A percentile compares a stretch with the other conserved stretches of the same genome.
Evolutionary conservation across 176 grass and related monocot species (phyloP).

Genomic region (Calamus simplicifolius): DNA sequence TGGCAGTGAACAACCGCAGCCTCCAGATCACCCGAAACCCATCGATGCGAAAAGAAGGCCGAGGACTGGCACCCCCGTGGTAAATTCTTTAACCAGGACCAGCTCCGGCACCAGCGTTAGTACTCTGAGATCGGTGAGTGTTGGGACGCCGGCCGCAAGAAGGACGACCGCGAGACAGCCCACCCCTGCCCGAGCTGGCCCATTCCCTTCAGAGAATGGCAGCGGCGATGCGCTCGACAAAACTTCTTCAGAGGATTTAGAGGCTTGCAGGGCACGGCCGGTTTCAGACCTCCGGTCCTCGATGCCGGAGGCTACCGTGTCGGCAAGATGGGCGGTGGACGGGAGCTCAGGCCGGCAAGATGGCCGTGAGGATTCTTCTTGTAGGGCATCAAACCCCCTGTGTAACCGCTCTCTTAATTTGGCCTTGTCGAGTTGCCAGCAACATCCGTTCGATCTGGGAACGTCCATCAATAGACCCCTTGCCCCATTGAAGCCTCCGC

Average conservation of each 20-base stretch:
- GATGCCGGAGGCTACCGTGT: conserved; percentile 35
- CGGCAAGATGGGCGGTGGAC: background rate
- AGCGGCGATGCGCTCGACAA: background rate
- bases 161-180: conserved; percentile 28
- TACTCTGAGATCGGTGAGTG: background rate
- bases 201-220: conserved; percentile 13
- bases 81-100: background rate
- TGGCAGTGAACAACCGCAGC: background rate
- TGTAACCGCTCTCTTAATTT: conserved; percentile 72
- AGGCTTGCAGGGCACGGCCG: conserved; percentile 39
- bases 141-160: conserved; percentile 5
- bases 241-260: conserved; percentile 40
- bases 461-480: conserved; percentile 15
- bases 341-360: background rate
- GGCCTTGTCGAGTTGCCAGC: conserved; percentile 35
- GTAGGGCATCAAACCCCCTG: conserved; percentile 46
- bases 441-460: conserved; percentile 2
- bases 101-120: background rate
- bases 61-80: conserved; percentile 23
- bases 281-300: conserved; percentile 63
- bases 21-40: background rate
- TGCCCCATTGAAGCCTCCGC: conserved; percentile 41
- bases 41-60: conserved; percentile 7
- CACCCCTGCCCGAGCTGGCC: conserved; percentile 38
- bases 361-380: background rate